Evolutionary conservation across 306 rosid species (phyloP).

Genomic region (Mimosa bimucronata): DNA sequence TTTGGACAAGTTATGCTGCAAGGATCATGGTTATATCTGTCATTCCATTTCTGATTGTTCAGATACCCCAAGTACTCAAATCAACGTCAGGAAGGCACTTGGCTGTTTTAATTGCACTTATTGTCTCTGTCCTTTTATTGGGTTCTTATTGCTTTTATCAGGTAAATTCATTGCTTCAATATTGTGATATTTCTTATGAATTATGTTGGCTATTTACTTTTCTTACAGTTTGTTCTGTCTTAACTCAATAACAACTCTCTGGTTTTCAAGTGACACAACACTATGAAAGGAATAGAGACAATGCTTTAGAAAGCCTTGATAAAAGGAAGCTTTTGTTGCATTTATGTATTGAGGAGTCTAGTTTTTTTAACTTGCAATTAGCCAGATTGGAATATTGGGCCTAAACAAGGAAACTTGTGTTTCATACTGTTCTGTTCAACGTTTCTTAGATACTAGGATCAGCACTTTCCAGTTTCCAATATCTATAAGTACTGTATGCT

Average conservation of each 20-base stretch:
- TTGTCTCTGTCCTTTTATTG: constrained; percentile 58
- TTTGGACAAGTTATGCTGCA: constrained; percentile 92
- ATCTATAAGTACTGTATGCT: constrained; percentile 23
- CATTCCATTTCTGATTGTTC: constrained; percentile 83
- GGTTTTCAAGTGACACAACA: background rate
- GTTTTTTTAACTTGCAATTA: background rate
- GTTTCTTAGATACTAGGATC: constrained; percentile 16
- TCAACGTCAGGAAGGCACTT: constrained; percentile 76
- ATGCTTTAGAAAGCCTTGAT: background rate
- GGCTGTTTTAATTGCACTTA: constrained; percentile 77
- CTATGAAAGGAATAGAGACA: background rate
- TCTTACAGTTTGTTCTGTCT: background rate
- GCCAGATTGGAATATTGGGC: no score
- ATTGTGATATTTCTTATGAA: background rate
- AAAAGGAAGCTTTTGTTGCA: constrained; percentile 4
- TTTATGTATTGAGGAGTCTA: background rate
- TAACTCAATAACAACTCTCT: background rate
- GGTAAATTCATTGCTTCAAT: constrained; percentile 48
- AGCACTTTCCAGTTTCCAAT: constrained; percentile 3
- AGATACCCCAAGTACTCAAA: constrained; percentile 74
- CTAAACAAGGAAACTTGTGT: background rate
- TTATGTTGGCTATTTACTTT: background rate
- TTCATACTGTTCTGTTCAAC: background rate
- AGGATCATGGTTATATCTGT: constrained; percentile 78
- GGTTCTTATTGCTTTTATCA: constrained; percentile 80